These are phyloP conservation scores for Phytophthora sojae DNA, from an alignment of 352 stramenopile species.

Conservation along the genomic window DNA sequence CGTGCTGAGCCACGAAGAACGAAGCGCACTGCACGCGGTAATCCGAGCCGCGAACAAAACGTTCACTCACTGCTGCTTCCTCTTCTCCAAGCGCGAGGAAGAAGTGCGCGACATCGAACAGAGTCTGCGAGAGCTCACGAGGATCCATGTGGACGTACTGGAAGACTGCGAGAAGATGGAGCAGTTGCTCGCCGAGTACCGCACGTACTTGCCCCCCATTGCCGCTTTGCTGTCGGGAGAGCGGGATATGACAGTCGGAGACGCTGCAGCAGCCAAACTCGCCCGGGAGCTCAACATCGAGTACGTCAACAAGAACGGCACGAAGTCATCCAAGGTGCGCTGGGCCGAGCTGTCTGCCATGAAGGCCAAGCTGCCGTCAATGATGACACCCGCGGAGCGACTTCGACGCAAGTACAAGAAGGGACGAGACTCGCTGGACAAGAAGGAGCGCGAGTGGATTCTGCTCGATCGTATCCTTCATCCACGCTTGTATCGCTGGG, in stretches of 20 bases:
- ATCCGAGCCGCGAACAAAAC: slow-evolving; percentile 42
- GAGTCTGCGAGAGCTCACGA: slow-evolving; percentile 69
- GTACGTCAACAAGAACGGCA: slow-evolving; percentile 57
- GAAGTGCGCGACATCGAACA: slow-evolving; percentile 75
- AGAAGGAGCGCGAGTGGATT: slow-evolving; percentile 83
- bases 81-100: slow-evolving; percentile 76
- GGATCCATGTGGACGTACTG: slow-evolving; percentile 69
- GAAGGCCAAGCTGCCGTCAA: slow-evolving; percentile 77
- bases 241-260: slow-evolving; percentile 17
- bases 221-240: slow-evolving; percentile 50
- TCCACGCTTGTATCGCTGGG: slow-evolving; percentile 74
- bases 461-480: slow-evolving; percentile 76
- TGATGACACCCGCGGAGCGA: slow-evolving; percentile 79
- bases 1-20: slow-evolving; percentile 46
- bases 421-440: slow-evolving; percentile 58
- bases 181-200: slow-evolving; percentile 56
- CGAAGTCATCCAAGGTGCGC: slow-evolving; percentile 62
- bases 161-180: slow-evolving; percentile 73
- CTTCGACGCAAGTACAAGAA: slow-evolving; percentile 88
- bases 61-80: slow-evolving; percentile 77
- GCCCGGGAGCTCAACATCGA: slow-evolving; percentile 68
- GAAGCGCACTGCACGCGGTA: slow-evolving; percentile 44
- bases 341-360: slow-evolving; percentile 81
- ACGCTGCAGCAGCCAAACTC: slow-evolving; percentile 62
- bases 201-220: slow-evolving; percentile 56